phyloP scores from a whole-genome alignment of 2,329 filamentous ascomycete species.

The Talaromyces sp. region DNA sequence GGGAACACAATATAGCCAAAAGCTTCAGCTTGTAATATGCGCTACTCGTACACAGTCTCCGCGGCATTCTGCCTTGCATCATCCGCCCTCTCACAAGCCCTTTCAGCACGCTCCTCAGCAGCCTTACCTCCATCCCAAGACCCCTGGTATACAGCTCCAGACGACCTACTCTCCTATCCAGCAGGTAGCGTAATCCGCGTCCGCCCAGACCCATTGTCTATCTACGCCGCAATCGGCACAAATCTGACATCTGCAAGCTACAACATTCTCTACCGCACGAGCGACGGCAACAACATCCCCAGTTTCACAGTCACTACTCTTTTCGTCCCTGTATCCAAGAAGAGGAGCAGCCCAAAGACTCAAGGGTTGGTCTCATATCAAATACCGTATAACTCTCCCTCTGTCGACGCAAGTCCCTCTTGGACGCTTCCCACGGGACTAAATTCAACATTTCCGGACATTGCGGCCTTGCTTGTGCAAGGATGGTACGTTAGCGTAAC shows the following conservation, averaged over 20 bases:
- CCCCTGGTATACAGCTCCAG: constrained; percentile 15
- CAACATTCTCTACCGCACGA: constrained; percentile 16
- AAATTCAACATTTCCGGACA: constrained; percentile 1
- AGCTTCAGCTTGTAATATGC: background rate
- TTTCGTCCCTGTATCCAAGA: background rate
- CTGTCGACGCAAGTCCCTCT: constrained; percentile 13
- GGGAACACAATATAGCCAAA: background rate
- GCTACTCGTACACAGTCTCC: background rate
- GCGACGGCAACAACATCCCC: constrained; percentile 5
- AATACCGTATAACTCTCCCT: constrained; percentile 12
- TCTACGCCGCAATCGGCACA: constrained; percentile 2
- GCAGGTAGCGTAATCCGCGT: constrained; percentile 9
- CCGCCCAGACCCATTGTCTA: constrained; percentile 1
- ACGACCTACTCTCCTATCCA: background rate
- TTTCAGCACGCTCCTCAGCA: background rate
- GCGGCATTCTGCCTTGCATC: background rate
- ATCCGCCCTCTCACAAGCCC: background rate
- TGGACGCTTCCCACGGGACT: background rate
- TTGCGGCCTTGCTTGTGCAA: background rate
- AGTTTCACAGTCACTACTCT: constrained; percentile 11
- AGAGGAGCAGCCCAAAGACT: background rate
- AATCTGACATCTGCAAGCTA: constrained; percentile 12
- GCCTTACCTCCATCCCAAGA: constrained; percentile 8
- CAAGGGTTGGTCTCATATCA: constrained; percentile 7
- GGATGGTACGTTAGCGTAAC: constrained; percentile 15